Conservation (phyloP, 2,329 filamentous ascomycete species). For the Cladosporium sp. region DNA sequence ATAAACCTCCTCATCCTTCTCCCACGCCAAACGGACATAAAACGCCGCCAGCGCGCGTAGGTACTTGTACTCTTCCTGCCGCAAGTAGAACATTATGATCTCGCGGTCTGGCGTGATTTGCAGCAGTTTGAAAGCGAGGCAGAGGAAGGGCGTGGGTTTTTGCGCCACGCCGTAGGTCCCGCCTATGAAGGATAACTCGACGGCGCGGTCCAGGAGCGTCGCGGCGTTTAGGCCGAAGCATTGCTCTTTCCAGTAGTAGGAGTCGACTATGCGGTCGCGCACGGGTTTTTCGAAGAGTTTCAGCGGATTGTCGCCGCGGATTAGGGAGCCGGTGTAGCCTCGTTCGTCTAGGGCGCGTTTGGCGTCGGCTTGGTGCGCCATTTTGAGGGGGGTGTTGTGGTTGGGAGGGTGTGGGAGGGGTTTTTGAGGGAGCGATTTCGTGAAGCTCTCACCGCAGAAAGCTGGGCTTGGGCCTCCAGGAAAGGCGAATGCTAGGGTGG, state of each 20-base stretch:
- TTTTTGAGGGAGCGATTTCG: neutral
- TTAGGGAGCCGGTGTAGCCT: conserved; percentile 68
- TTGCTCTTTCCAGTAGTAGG: conserved; percentile 98
- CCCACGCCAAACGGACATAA: conserved; percentile 84
- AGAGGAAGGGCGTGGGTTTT: conserved; percentile 87
- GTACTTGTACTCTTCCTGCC: conserved; percentile 69
- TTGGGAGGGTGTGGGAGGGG: neutral
- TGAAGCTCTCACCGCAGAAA: neutral
- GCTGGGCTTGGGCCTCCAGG: neutral
- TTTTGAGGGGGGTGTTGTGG: conserved; percentile 35
- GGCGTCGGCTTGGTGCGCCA: conserved; percentile 71
- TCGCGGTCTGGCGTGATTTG: conserved; percentile 78
- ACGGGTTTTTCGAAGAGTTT: conserved; percentile 94
- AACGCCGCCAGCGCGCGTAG: conserved; percentile 84
- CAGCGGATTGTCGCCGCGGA: conserved; percentile 90
- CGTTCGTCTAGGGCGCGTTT: conserved; percentile 78
- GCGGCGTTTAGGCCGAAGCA: conserved; percentile 89
- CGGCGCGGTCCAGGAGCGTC: conserved; percentile 79
- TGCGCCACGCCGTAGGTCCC: conserved; percentile 82
- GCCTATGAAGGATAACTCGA: conserved; percentile 76
- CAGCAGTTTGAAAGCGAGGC: conserved; percentile 88
- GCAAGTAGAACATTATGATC: conserved; percentile 74
- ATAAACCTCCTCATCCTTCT: conserved; percentile 78
- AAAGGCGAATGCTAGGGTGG: neutral
- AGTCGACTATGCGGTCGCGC: conserved; percentile 89